These are phyloP conservation scores for Emergomyces africanus DNA, from an alignment of 2,329 filamentous ascomycete genomes.

Conservation along the genomic window DNA sequence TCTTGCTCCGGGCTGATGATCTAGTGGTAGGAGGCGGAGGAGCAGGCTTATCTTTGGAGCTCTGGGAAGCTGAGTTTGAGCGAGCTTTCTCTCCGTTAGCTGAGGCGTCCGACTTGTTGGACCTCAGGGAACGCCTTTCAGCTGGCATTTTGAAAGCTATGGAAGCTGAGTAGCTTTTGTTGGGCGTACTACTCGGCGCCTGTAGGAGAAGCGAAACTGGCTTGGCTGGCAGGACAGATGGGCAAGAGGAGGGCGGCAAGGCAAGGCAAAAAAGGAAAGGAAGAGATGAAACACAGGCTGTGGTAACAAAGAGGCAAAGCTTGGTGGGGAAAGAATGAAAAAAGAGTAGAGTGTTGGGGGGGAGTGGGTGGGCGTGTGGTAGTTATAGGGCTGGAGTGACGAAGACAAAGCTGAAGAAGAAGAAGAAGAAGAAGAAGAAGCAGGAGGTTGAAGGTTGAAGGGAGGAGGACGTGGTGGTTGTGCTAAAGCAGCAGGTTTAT, in stretches of 20 bases:
- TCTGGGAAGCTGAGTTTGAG: conserved; percentile 32
- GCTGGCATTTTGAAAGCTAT: conserved; percentile 31
- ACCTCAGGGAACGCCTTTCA: conserved; percentile 35
- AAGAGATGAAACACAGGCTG: not conserved
- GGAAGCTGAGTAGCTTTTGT: conserved; percentile 17
- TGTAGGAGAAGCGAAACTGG: not conserved
- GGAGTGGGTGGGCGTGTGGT: not conserved
- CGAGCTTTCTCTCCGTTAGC: conserved; percentile 35
- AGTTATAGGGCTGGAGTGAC: not conserved
- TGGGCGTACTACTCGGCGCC: conserved; percentile 1
- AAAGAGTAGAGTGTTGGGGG: not conserved
- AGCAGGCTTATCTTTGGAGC: conserved; percentile 34
- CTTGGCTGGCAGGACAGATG: not conserved
- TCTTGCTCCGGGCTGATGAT: conserved; percentile 13
- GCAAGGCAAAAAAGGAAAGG: not conserved
- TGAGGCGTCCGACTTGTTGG: conserved; percentile 35
- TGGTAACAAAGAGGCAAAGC: not conserved
- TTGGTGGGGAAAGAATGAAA: no score
- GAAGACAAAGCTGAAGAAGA: no score
- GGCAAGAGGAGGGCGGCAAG: not conserved
- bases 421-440: not conserved
- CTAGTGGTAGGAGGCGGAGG: conserved; percentile 26
- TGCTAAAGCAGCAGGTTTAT: no score
- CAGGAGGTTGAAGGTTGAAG: not conserved
- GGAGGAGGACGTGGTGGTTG: no score